These are phyloP conservation scores for Cladosporium sp. DNA, from an alignment of 2,329 filamentous ascomycete species.

Conservation along the genomic window DNA sequence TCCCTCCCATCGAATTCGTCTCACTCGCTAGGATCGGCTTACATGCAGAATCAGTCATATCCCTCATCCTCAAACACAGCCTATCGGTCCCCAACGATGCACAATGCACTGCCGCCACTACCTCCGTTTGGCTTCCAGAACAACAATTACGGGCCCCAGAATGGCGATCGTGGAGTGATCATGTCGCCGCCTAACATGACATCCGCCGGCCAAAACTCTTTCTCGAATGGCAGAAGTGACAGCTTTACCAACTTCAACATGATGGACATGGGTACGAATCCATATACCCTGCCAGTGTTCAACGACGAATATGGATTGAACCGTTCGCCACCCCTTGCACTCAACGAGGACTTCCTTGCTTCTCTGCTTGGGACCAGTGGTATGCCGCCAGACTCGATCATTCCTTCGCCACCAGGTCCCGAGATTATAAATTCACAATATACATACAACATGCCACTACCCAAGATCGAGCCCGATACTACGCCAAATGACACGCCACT, in stretches of 20 bases:
- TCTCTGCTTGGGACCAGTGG: slow-evolving; percentile 25
- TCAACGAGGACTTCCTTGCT: slow-evolving; percentile 33
- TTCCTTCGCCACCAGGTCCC: slow-evolving; percentile 28
- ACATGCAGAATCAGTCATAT: slow-evolving; percentile 25
- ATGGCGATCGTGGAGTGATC: slow-evolving; percentile 23
- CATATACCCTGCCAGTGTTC: slow-evolving; percentile 79
- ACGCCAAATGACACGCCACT: slow-evolving; percentile 4
- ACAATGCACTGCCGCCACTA: slow-evolving; percentile 26
- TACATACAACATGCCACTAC: slow-evolving; percentile 24
- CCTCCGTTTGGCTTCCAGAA: slow-evolving; percentile 30
- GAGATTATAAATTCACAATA: slow-evolving; percentile 18
- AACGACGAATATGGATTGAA: slow-evolving; percentile 73
- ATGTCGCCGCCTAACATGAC: slow-evolving; percentile 29
- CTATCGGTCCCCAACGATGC: slow-evolving; percentile 27
- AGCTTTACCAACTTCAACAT: slow-evolving; percentile 36
- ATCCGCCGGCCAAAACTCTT: slow-evolving; percentile 25
- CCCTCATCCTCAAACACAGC: slow-evolving; percentile 22
- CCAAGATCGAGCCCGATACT: slow-evolving; percentile 30
- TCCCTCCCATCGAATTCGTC: slow-evolving; percentile 29
- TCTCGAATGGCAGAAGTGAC: slow-evolving; percentile 24
- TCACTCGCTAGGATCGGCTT: slow-evolving; percentile 22
- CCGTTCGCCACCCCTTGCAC: slow-evolving; percentile 69
- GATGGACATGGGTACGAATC: slow-evolving; percentile 46
- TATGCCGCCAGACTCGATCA: slow-evolving; percentile 20
- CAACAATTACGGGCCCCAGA: slow-evolving; percentile 18